These are phyloP conservation scores for Sungouiella thailandica DNA, from an alignment of 805 yeast species.

Conservation along the genomic window DNA sequence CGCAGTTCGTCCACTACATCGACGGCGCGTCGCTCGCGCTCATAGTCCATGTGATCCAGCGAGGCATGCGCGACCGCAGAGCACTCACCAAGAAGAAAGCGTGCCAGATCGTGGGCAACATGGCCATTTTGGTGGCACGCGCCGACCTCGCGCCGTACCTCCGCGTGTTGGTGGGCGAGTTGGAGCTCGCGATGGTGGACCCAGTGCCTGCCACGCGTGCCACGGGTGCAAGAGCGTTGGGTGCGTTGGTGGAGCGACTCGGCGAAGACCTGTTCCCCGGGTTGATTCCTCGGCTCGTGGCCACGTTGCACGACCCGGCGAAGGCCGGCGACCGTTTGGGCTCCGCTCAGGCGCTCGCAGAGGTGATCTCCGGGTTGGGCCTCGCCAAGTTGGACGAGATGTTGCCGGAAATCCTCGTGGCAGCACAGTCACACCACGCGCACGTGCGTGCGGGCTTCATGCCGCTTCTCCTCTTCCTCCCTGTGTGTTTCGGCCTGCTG, in stretches of 20 bases:
- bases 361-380: constrained; percentile 91
- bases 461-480: constrained; percentile 84
- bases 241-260: constrained; percentile 90
- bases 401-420: constrained; percentile 71
- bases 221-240: constrained; percentile 95
- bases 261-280: constrained; percentile 96
- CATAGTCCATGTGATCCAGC: constrained; percentile 87
- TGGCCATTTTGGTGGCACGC: constrained; percentile 92
- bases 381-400: constrained; percentile 80
- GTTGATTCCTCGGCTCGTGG: constrained; percentile 74
- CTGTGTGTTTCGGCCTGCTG: constrained; percentile 89
- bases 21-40: constrained; percentile 97
- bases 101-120: constrained; percentile 97
- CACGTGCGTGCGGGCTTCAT: constrained; percentile 86
- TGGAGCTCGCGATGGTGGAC: constrained; percentile 94
- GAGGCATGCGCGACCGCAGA: constrained; percentile 95
- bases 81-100: constrained; percentile 89
- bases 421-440: constrained; percentile 61
- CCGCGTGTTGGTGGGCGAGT: constrained; percentile 68
- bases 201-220: constrained; percentile 97
- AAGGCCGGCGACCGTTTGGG: constrained; percentile 92
- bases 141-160: constrained; percentile 83
- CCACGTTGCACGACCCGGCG: constrained; percentile 68
- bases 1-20: constrained; percentile 94
- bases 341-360: constrained; percentile 94